phyloP scores from a whole-genome alignment of 768 basidiomycete genomes.

The button mushroom (Agaricus bisporus) region DNA sequence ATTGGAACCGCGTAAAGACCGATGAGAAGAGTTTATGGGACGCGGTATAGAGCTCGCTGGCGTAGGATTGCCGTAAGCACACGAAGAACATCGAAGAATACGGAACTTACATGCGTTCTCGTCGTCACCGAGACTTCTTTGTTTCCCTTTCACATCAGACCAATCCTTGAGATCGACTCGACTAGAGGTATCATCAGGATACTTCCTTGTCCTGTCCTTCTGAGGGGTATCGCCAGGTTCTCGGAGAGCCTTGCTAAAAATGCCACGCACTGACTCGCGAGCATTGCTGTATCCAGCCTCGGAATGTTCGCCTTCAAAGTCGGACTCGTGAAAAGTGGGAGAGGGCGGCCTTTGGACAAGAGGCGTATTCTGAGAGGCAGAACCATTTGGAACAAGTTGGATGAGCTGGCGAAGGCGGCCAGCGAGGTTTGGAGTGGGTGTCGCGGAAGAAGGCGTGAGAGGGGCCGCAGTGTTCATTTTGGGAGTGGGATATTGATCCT shows the following conservation, averaged over 20 bases:
- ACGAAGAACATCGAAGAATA: constrained; percentile 2
- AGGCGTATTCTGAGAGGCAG: constrained; percentile 6
- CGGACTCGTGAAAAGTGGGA: constrained; percentile 42
- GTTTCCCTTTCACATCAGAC: constrained; percentile 41
- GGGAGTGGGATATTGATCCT: constrained; percentile 27
- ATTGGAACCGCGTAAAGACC: constrained; percentile 14
- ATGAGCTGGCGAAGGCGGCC: constrained; percentile 60
- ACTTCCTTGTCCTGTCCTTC: constrained; percentile 36
- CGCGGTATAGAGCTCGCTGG: constrained; percentile 25
- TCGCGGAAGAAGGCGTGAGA: constrained; percentile 26
- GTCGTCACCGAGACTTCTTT: constrained; percentile 63
- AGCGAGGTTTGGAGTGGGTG: constrained; percentile 33
- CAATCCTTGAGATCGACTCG: constrained; percentile 49
- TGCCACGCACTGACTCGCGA: constrained; percentile 52
- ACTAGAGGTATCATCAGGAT: constrained; percentile 55
- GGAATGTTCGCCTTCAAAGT: constrained; percentile 44
- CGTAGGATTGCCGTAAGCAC: constrained; percentile 14
- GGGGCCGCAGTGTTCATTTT: constrained; percentile 6
- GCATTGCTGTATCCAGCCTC: constrained; percentile 39
- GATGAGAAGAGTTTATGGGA: constrained; percentile 30
- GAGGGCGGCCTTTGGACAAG: constrained; percentile 19
- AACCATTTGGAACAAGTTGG: constrained; percentile 36
- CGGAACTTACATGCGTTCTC: constrained; percentile 52
- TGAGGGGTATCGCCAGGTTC: constrained; percentile 61
- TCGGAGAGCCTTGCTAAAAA: constrained; percentile 62